These are phyloP conservation scores for Calonectria crousiana DNA, from an alignment of 2,329 filamentous ascomycete species.

Conservation along the genomic window DNA sequence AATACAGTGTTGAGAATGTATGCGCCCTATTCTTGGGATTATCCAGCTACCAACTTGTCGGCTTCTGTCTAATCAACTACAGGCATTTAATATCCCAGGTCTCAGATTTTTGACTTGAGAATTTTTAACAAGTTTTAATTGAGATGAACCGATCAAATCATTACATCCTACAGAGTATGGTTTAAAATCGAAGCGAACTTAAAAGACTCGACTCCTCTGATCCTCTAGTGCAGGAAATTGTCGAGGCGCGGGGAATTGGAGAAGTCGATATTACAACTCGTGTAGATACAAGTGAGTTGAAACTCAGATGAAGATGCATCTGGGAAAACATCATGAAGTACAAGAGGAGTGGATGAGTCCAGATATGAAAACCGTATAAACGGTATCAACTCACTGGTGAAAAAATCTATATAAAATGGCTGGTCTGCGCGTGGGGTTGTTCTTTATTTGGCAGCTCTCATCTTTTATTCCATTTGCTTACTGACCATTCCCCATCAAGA, in stretches of 20 bases:
- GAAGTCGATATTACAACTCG: background rate
- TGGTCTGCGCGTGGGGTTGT: background rate
- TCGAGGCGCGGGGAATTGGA: background rate
- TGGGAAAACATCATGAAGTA: background rate
- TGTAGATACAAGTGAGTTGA: background rate
- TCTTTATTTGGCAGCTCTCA: background rate
- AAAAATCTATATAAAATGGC: background rate
- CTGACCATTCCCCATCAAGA: conserved; percentile 64
- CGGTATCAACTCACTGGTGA: background rate
- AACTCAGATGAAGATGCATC: background rate
- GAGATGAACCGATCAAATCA: background rate
- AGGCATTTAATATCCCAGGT: background rate
- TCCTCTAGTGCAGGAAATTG: background rate
- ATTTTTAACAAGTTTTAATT: background rate
- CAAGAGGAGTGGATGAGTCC: background rate
- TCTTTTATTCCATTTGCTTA: background rate
- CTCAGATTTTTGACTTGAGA: background rate
- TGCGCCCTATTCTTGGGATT: background rate
- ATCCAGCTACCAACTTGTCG: background rate
- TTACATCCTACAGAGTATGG: background rate
- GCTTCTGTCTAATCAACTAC: background rate
- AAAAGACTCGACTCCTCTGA: background rate
- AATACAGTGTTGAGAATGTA: background rate
- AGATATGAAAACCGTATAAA: background rate
- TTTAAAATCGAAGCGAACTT: background rate